phyloP scores from a whole-genome alignment of 139 green algal genomes.

The Monoraphidium neglectum region DNA sequence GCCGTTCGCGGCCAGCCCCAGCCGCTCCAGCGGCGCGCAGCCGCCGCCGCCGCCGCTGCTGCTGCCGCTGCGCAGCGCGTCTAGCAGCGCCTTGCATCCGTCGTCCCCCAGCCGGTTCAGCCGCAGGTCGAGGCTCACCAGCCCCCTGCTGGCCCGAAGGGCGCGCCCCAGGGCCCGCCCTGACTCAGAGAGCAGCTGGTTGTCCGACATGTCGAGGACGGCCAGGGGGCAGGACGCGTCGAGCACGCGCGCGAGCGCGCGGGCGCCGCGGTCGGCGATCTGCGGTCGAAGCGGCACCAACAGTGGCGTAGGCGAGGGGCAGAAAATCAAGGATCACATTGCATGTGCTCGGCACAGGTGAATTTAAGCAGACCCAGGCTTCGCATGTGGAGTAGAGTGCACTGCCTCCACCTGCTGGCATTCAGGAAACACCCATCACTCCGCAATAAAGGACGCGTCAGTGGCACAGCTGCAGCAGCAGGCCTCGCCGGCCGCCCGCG shows the following conservation, averaged over 20 bases:
- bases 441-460: too few species aligned
- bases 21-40: constrained; percentile 47
- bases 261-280: constrained; percentile 69
- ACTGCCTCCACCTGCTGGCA: too few species aligned
- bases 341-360: neutral
- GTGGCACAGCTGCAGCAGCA: too few species aligned
- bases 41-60: constrained; percentile 31
- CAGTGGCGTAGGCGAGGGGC: too few species aligned
- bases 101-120: constrained; percentile 81
- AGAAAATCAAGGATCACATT: too few species aligned
- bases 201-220: constrained; percentile 70
- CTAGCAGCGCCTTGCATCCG: constrained; percentile 51
- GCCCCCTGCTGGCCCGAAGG: constrained; percentile 43
- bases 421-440: too few species aligned
- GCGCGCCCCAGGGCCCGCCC: constrained; percentile 69
- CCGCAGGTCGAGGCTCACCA: constrained; percentile 58
- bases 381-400: neutral
- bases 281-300: neutral
- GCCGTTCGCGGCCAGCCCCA: constrained; percentile 70
- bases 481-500: too few species aligned
- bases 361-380: neutral
- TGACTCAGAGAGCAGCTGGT: constrained; percentile 76
- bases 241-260: constrained; percentile 78
- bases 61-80: constrained; percentile 29
- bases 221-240: constrained; percentile 59